Evolutionary conservation across 2,329 filamentous ascomycete genomes (phyloP).

Genomic region (Hymenotorrendiella dingleyae): DNA sequence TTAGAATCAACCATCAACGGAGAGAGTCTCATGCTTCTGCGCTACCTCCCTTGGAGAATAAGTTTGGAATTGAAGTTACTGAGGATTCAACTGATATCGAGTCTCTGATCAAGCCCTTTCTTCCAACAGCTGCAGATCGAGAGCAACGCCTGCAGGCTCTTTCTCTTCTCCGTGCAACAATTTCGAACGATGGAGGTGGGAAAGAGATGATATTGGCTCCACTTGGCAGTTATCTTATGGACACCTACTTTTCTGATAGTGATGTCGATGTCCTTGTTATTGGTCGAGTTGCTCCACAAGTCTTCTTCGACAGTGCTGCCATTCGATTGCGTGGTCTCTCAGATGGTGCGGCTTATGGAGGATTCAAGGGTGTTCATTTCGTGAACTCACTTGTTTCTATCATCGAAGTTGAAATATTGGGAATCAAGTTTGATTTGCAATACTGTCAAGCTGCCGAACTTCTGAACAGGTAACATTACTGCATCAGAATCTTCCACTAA

Average conservation of each 20-base stretch:
- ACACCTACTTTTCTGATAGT: conserved; percentile 53
- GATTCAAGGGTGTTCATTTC: conserved; percentile 43
- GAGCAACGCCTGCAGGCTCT: conserved; percentile 39
- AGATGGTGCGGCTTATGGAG: neutral
- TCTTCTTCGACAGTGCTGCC: conserved; percentile 12
- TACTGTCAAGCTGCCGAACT: conserved; percentile 56
- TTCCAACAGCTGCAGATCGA: conserved; percentile 44
- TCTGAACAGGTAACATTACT: conserved; percentile 41
- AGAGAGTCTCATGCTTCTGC: neutral
- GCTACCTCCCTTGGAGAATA: no score
- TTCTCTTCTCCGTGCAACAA: conserved; percentile 36
- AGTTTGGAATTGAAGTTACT: neutral
- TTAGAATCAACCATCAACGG: neutral
- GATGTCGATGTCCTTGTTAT: conserved; percentile 63
- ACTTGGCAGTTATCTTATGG: conserved; percentile 54
- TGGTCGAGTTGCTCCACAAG: conserved; percentile 8
- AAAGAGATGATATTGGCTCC: conserved; percentile 27
- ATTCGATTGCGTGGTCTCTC: conserved; percentile 2
- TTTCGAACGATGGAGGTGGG: conserved; percentile 32
- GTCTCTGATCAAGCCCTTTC: conserved; percentile 33
- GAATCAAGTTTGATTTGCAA: conserved; percentile 57
- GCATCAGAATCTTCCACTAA: neutral
- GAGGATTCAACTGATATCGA: conserved; percentile 24
- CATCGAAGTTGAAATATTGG: conserved; percentile 55
- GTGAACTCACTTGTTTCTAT: conserved; percentile 41